Evolutionary conservation across 805 yeast genomes (phyloP).

Genomic region (Teunomyces aglyptinius): DNA sequence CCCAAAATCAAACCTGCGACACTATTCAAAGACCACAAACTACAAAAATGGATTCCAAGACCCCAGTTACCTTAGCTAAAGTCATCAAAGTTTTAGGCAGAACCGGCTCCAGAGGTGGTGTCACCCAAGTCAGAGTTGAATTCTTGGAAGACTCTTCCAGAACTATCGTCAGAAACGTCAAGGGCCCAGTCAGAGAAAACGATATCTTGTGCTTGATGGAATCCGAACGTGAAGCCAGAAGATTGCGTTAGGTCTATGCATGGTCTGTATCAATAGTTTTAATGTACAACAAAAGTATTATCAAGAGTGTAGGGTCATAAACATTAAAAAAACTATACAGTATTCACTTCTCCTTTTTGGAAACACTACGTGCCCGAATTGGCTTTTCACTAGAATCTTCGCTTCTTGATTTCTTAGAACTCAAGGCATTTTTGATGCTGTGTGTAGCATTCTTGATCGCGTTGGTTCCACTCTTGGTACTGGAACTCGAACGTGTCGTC

Average conservation of each 20-base stretch:
- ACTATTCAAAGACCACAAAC: background rate
- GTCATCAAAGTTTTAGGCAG: slow-evolving; percentile 99
- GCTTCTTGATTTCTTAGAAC: background rate
- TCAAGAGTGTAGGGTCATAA: background rate
- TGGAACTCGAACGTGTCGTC: background rate
- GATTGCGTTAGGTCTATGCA: slow-evolving; percentile 65
- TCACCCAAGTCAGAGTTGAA: slow-evolving; percentile 97
- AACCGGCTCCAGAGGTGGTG: slow-evolving; percentile 99
- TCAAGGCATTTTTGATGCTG: background rate
- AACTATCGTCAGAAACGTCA: slow-evolving; percentile 96
- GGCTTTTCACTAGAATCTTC: background rate
- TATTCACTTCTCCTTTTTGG: background rate
- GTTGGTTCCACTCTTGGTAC: background rate
- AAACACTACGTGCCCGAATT: background rate
- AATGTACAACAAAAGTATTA: background rate
- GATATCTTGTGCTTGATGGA: slow-evolving; percentile 99
- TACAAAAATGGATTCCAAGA: slow-evolving; percentile 50
- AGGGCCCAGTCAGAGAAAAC: slow-evolving; percentile 97
- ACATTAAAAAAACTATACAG: background rate
- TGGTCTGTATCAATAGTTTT: slow-evolving; percentile 3
- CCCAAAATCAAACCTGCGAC: background rate
- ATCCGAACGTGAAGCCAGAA: slow-evolving; percentile 99
- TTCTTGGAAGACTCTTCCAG: slow-evolving; percentile 93
- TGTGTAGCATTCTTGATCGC: background rate
- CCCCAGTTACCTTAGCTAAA: slow-evolving; percentile 99